A percentile compares a stretch with the other conserved stretches of the same genome.
Evolutionary conservation across 2,329 filamentous ascomycete genomes (phyloP).

Genomic region (Paecilomyces variotii): DNA sequence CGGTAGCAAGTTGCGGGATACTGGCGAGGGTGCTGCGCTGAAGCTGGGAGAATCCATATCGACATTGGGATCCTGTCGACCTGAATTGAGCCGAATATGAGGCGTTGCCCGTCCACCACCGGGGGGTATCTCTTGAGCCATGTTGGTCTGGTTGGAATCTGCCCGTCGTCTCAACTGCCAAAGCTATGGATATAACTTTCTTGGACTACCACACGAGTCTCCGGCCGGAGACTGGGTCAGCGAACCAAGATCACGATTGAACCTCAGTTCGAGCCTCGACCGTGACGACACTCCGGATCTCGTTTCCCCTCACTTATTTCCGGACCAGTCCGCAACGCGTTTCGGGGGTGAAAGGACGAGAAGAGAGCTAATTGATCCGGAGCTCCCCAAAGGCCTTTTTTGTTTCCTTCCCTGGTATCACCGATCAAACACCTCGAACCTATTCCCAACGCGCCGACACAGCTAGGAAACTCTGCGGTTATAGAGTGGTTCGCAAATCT

Average conservation of each 20-base stretch:
- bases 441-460: neutral
- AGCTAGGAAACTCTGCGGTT: neutral
- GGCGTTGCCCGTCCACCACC: constrained; percentile 31
- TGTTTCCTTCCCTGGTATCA: neutral
- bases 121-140: constrained; percentile 1
- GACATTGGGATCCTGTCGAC: constrained; percentile 45
- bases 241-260: constrained; percentile 9
- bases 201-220: neutral
- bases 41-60: constrained; percentile 22
- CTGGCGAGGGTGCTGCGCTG: constrained; percentile 10
- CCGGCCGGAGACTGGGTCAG: constrained; percentile 7
- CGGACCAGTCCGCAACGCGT: constrained; percentile 1
- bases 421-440: neutral
- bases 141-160: neutral
- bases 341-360: neutral
- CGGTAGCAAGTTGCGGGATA: constrained; percentile 18
- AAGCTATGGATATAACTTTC: neutral
- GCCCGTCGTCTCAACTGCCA: neutral
- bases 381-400: neutral
- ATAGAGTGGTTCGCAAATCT: neutral
- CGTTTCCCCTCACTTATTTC: neutral
- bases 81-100: constrained; percentile 59
- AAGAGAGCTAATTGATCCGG: neutral
- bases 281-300: neutral
- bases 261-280: constrained; percentile 6